Base-by-base conservation (phyloP, 805 yeast genomes). In the Teunomyces barrocoloradensis region DNA sequence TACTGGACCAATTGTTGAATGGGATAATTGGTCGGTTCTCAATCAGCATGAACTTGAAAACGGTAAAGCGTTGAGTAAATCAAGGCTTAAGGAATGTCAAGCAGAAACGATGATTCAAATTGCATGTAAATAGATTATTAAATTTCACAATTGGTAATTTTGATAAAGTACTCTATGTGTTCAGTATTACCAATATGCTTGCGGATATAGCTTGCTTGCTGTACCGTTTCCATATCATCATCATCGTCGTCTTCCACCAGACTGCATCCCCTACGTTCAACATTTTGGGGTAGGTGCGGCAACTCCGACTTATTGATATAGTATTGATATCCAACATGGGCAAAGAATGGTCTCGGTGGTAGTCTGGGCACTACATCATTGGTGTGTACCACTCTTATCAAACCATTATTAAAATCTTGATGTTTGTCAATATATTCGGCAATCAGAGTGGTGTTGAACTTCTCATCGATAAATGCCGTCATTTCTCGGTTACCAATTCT, bases 1-100 rank as follows among this genome's bases (percentile, higher is more conserved):
- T 3, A 33, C 18, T 15, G 29, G 17, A 2, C 35, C 34, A 45
- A 53, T 64, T 1, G 77, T 84, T 2, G 53, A 64, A 12, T 89
- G 96, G 96, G 55, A 71, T 0, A 82, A 82, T 46, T 89, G 96
- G 96, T 52, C 60, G 43, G 68, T 60, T 32, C 71, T 89, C 28
- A 81, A 88, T 54, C 54, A 61, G 2, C 66, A 63, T 29, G 96
- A 89, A 59, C 45, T 68, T 23, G 54, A 59, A 25, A 58, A 60
- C 6, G 96, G 96, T 3, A 41, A 55, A 20, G 50, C 51, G 17
- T 32, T 45, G 6, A 84, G 82, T 4, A 86, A 83, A 57, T 59
- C 77, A 2, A 74, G 90, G 45, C 77, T 73, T 49, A 89, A 89
- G 64, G 63, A 86, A 30, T 66, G 74, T 13, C 58, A 70, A 41